A percentile compares a stretch with the other conserved stretches of the same genome.
Conservation (phyloP, 169 alveolate species). For the Ichthyophthirius multifiliis region DNA sequence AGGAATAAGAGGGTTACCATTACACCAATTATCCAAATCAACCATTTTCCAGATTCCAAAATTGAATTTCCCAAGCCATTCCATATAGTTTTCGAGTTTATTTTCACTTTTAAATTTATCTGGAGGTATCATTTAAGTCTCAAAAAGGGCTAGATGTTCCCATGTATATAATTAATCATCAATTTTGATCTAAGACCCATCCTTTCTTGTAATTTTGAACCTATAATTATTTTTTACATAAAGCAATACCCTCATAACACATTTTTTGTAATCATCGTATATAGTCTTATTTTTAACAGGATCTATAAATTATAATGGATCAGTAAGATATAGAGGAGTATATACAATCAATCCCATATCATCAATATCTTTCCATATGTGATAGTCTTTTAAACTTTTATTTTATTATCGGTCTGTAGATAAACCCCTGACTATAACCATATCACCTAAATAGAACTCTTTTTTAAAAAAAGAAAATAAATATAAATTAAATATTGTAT, state of each 20-base stretch:
- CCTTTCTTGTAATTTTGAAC: constrained; percentile 13
- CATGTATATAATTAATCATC: constrained; percentile 44
- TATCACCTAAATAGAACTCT: constrained; percentile 35
- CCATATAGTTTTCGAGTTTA: constrained; percentile 46
- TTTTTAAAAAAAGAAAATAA: background rate
- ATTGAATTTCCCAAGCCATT: constrained; percentile 48
- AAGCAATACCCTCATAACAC: constrained; percentile 47
- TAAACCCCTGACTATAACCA: constrained; percentile 46
- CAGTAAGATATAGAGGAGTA: constrained; percentile 45
- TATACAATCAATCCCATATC: constrained; percentile 56
- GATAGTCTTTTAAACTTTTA: constrained; percentile 41
- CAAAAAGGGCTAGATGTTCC: constrained; percentile 56
- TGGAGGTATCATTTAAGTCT: constrained; percentile 44
- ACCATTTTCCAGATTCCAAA: constrained; percentile 57
- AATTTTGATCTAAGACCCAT: constrained; percentile 13
- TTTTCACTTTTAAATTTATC: constrained; percentile 31
- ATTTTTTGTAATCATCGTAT: constrained; percentile 48
- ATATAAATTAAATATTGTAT: too few species aligned
- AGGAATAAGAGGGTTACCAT: constrained; percentile 50
- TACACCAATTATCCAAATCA: constrained; percentile 57
- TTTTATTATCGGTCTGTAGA: constrained; percentile 37
- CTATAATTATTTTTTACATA: constrained; percentile 42
- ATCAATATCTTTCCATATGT: constrained; percentile 47
- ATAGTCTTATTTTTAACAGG: constrained; percentile 46
- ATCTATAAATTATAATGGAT: constrained; percentile 39